phyloP scores from a whole-genome alignment of 192 early-diverging fungal genomes.

The Entophlyctis helioformis region DNA sequence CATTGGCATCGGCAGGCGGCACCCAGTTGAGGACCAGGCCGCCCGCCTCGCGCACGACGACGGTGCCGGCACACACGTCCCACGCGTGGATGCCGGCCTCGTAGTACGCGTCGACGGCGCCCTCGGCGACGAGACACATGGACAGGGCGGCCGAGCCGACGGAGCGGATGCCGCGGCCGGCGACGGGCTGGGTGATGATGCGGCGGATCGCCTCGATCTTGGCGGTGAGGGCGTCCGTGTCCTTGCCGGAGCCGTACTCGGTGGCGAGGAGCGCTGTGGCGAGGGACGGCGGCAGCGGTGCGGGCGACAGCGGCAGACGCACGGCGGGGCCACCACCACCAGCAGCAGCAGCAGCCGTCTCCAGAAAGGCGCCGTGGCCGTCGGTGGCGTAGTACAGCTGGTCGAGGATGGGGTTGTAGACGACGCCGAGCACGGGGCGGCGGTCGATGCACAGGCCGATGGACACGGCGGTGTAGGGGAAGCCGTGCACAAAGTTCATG shows the following conservation, averaged over 20 bases:
- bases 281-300: conserved; percentile 44
- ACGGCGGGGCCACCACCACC: conserved; percentile 1
- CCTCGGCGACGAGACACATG: conserved; percentile 69
- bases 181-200: conserved; percentile 46
- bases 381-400: conserved; percentile 53
- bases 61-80: conserved; percentile 83
- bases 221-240: conserved; percentile 38
- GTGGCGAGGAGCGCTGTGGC: conserved; percentile 60
- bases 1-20: background rate
- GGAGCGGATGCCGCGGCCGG: conserved; percentile 64
- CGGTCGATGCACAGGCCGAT: conserved; percentile 69
- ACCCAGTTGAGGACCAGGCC: conserved; percentile 55
- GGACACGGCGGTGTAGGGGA: conserved; percentile 78
- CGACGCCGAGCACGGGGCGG: conserved; percentile 72
- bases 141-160: conserved; percentile 69
- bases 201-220: conserved; percentile 58
- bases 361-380: conserved; percentile 56
- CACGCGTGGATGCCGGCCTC: conserved; percentile 68
- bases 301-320: conserved; percentile 42
- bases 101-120: conserved; percentile 80
- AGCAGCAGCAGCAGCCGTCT: conserved; percentile 25
- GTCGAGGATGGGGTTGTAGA: conserved; percentile 81
- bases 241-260: conserved; percentile 74
- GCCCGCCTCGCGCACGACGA: conserved; percentile 76
- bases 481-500: conserved; percentile 22